phyloP scores from a whole-genome alignment of 2,329 filamentous ascomycete species.

The Penicillium sp. region DNA sequence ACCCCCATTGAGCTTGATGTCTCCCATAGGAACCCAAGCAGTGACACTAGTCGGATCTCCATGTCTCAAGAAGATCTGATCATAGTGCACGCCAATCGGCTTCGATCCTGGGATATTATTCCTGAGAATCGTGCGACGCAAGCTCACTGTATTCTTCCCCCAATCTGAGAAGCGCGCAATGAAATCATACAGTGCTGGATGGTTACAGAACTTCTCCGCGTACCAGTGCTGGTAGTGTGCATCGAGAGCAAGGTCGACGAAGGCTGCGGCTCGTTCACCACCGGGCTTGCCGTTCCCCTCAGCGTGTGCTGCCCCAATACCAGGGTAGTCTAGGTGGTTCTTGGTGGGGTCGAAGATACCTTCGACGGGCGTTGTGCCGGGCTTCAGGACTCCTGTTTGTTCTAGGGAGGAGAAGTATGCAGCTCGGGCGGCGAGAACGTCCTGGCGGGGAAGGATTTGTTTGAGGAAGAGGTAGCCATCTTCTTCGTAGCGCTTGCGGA shows the following conservation, averaged over 20 bases:
- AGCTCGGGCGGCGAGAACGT: slow-evolving; percentile 53
- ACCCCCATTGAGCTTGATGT: slow-evolving; percentile 54
- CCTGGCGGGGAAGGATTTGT: slow-evolving; percentile 51
- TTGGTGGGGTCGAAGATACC: slow-evolving; percentile 53
- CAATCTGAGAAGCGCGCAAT: slow-evolving; percentile 55
- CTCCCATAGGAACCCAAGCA: slow-evolving; percentile 58
- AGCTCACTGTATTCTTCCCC: slow-evolving; percentile 48
- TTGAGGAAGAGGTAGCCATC: slow-evolving; percentile 59
- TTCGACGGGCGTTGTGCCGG: slow-evolving; percentile 51
- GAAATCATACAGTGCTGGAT: slow-evolving; percentile 51
- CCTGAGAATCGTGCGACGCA: slow-evolving; percentile 52
- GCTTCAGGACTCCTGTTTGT: slow-evolving; percentile 57
- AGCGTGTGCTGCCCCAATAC: slow-evolving; percentile 53
- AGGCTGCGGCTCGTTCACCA: slow-evolving; percentile 43
- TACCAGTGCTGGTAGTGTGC: slow-evolving; percentile 57
- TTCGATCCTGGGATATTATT: slow-evolving; percentile 58
- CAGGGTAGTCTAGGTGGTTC: slow-evolving; percentile 47
- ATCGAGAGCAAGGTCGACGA: slow-evolving; percentile 53
- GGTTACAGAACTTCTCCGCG: slow-evolving; percentile 54
- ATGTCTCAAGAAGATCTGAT: slow-evolving; percentile 57
- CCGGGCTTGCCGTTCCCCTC: slow-evolving; percentile 48
- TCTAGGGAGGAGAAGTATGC: slow-evolving; percentile 55
- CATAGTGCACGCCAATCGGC: slow-evolving; percentile 61
- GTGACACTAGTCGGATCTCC: slow-evolving; percentile 56
- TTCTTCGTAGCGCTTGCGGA: slow-evolving; percentile 47